Evolutionary conservation across 2,329 filamentous ascomycete genomes (phyloP).

Genomic region (Colletotrichum aenigma): DNA sequence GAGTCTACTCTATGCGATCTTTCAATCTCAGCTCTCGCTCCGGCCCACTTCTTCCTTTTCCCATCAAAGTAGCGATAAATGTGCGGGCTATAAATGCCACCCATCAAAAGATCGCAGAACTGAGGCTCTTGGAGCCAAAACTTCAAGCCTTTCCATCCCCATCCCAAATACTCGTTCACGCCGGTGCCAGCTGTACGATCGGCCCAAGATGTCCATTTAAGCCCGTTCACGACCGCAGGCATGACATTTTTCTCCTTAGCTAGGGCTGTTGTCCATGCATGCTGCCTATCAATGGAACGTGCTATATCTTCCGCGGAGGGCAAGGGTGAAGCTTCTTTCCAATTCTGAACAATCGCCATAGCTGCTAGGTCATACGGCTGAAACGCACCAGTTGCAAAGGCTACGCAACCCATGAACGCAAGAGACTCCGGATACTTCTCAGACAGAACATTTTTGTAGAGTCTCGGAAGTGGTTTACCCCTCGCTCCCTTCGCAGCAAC

Average conservation of each 20-base stretch:
- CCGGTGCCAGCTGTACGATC: constrained; percentile 43
- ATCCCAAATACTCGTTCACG: constrained; percentile 39
- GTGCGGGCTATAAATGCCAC: constrained; percentile 41
- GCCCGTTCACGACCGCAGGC: constrained; percentile 23
- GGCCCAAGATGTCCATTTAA: constrained; percentile 35
- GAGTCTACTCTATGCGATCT: not conserved
- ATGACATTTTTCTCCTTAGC: constrained; percentile 19
- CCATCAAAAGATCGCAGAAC: constrained; percentile 39
- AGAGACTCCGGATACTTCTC: constrained; percentile 38
- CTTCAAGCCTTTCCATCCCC: constrained; percentile 41
- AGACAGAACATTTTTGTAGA: constrained; percentile 45
- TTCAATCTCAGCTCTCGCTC: constrained; percentile 24
- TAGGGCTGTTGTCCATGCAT: constrained; percentile 26
- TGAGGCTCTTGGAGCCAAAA: constrained; percentile 40
- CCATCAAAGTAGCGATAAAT: constrained; percentile 42
- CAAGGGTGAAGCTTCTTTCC: constrained; percentile 29
- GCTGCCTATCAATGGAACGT: constrained; percentile 25
- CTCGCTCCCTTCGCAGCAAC: constrained; percentile 23
- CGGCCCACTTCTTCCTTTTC: constrained; percentile 40
- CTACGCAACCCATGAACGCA: constrained; percentile 29
- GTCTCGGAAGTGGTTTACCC: constrained; percentile 29
- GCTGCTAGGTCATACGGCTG: constrained; percentile 35
- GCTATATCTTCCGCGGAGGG: constrained; percentile 30
- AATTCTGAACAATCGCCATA: constrained; percentile 42
- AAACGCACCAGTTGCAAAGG: constrained; percentile 32